Evolutionary conservation across 345 rosid species (phyloP).

Genomic region (Anacardium occidentale): DNA sequence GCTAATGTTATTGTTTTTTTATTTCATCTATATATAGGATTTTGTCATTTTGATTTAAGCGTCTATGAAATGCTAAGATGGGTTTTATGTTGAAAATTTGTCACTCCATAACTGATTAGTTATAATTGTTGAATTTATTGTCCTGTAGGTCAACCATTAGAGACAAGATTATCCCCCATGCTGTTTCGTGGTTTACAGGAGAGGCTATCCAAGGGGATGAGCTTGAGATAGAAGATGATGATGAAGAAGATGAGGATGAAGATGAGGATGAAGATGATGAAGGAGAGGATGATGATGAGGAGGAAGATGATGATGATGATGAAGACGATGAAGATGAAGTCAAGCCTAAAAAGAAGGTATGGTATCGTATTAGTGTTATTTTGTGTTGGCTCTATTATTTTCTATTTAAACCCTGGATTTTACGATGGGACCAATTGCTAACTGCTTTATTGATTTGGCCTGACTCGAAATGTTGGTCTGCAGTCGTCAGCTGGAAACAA

Average conservation of each 20-base stretch:
- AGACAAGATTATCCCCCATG: conserved; percentile 87
- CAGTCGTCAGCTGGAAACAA: conserved; percentile 57
- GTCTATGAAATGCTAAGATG: no score
- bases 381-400: background rate
- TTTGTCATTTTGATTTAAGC: background rate
- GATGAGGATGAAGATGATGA: conserved; percentile 49
- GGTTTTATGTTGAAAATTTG: background rate
- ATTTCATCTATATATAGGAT: background rate
- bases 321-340: conserved; percentile 54
- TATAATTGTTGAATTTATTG: conserved; percentile 6
- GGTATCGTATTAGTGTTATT: background rate
- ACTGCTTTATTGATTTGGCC: conserved; percentile 18
- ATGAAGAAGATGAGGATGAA: conserved; percentile 37
- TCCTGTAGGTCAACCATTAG: conserved; percentile 71
- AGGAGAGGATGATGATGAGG: conserved; percentile 38
- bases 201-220: conserved; percentile 81
- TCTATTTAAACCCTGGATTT: background rate
- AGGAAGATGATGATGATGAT: conserved; percentile 38
- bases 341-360: conserved; percentile 61
- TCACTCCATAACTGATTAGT: background rate
- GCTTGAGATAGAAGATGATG: conserved; percentile 54
- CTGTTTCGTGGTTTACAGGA: conserved; percentile 96
- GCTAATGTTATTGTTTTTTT: background rate
- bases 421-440: conserved; percentile 10
- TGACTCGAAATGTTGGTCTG: conserved; percentile 20